Percentiles rank a stretch among this genome's conserved stretches.
These are phyloP conservation scores for Elsinoe batatas DNA, from an alignment of 2,329 filamentous ascomycete species.

Conservation along the genomic window DNA sequence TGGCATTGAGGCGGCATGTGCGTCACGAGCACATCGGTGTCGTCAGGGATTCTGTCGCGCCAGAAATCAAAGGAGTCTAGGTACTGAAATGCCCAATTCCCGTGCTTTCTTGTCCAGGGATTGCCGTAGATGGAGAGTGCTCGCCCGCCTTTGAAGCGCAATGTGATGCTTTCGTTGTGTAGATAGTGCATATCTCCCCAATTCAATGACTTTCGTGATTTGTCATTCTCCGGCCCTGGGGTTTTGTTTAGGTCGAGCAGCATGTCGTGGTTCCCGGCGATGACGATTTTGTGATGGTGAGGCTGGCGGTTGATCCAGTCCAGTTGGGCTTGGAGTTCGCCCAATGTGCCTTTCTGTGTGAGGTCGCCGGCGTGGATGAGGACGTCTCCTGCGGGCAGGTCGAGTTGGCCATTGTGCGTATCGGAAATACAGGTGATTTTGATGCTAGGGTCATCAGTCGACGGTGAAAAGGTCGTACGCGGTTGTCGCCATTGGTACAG, in stretches of 20 bases:
- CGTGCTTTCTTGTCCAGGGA: constrained; percentile 55
- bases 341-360: constrained; percentile 16
- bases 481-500: too few species aligned
- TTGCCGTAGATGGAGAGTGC: constrained; percentile 64
- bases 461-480: too few species aligned
- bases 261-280: constrained; percentile 21
- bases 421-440: constrained; percentile 18
- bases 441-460: too few species aligned
- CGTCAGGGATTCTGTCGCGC: constrained; percentile 15
- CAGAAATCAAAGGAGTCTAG: constrained; percentile 21
- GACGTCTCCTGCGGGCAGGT: constrained; percentile 18
- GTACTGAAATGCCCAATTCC: constrained; percentile 43
- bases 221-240: neutral
- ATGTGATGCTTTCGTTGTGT: constrained; percentile 21
- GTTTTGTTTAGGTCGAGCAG: constrained; percentile 19
- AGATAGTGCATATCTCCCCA: constrained; percentile 31
- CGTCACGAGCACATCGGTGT: constrained; percentile 32
- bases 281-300: constrained; percentile 19
- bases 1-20: constrained; percentile 31
- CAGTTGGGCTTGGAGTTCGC: constrained; percentile 18
- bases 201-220: constrained; percentile 19
- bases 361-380: constrained; percentile 22
- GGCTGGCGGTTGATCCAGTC: constrained; percentile 18
- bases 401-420: constrained; percentile 22
- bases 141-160: constrained; percentile 47